A percentile compares a stretch with the other conserved stretches of the same genome.
Evolutionary conservation across 345 rosid species (phyloP).

Genomic region (Sapria himalayana): DNA sequence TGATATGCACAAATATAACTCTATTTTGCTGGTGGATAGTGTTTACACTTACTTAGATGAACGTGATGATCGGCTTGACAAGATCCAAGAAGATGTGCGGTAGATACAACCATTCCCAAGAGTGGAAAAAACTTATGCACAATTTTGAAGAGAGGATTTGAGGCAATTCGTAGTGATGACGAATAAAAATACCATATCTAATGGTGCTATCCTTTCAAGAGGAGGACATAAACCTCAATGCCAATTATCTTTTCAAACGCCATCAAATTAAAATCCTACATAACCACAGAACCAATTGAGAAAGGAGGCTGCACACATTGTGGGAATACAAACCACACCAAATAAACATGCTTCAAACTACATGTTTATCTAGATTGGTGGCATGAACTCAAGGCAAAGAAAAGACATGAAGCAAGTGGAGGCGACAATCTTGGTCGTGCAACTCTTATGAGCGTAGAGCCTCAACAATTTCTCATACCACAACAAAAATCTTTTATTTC

Average conservation of each 20-base stretch:
- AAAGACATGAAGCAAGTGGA: too few relatives aligned
- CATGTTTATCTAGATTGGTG: too few relatives aligned
- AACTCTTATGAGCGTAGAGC: not conserved
- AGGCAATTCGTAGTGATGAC: too few relatives aligned
- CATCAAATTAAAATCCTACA: not conserved
- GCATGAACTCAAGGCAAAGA: too few relatives aligned
- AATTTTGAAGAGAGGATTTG: too few relatives aligned
- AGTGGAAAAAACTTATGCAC: conserved; percentile 1
- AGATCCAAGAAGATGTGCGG: conserved; percentile 1
- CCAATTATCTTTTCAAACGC: not conserved
- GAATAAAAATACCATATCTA: not conserved
- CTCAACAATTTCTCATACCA: not conserved
- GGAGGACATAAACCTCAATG: too few relatives aligned
- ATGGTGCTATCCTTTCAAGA: not conserved
- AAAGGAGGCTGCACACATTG: not conserved
- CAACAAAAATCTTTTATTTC: too few relatives aligned
- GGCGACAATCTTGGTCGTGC: not conserved
- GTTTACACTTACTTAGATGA: not conserved
- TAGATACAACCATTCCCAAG: not conserved
- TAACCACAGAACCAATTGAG: not conserved
- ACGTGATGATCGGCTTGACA: conserved; percentile 1
- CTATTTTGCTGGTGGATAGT: conserved; percentile 1
- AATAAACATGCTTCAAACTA: not conserved
- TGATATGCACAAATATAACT: conserved; percentile 1
- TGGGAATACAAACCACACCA: not conserved